phyloP scores from a whole-genome alignment of 2,329 filamentous ascomycete species.

The Phialemonium atrogriseum region DNA sequence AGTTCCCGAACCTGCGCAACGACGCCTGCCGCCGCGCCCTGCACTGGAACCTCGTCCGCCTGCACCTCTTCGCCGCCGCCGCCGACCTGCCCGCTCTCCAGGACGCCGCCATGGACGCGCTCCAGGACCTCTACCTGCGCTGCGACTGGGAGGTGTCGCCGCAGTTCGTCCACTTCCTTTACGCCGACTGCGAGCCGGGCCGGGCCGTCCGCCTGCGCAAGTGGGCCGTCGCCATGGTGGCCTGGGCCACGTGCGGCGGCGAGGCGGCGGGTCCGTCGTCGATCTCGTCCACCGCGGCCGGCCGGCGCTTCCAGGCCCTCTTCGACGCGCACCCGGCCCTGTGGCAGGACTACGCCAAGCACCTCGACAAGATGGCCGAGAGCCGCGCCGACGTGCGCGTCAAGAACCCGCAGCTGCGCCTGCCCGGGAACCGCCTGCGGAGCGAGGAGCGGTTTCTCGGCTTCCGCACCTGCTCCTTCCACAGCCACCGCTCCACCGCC shows the following conservation, averaged over 20 bases:
- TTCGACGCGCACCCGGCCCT: slow-evolving; percentile 38
- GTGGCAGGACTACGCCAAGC: slow-evolving; percentile 39
- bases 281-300: slow-evolving; percentile 17
- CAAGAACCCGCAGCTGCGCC: slow-evolving; percentile 53
- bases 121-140: slow-evolving; percentile 51
- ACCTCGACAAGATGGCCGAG: slow-evolving; percentile 42
- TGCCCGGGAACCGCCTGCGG: slow-evolving; percentile 45
- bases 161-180: slow-evolving; percentile 41
- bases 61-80: slow-evolving; percentile 49
- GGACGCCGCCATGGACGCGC: slow-evolving; percentile 48
- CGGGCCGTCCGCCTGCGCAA: slow-evolving; percentile 44
- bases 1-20: slow-evolving; percentile 13
- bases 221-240: slow-evolving; percentile 53
- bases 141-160: slow-evolving; percentile 51
- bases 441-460: slow-evolving; percentile 51
- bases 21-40: slow-evolving; percentile 26
- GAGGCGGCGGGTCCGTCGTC: too few species aligned
- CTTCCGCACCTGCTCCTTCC: slow-evolving; percentile 54
- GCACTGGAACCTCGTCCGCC: slow-evolving; percentile 47
- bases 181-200: slow-evolving; percentile 41
- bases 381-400: slow-evolving; percentile 42
- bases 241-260: slow-evolving; percentile 39
- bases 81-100: slow-evolving; percentile 42
- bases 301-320: slow-evolving; percentile 33
- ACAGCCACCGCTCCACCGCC: slow-evolving; percentile 46